Evolutionary conservation across 2,329 filamentous ascomycete genomes (phyloP), one percentile per base, ranked within the genome.

Genomic region (Chaetomium strumarium): DNA sequence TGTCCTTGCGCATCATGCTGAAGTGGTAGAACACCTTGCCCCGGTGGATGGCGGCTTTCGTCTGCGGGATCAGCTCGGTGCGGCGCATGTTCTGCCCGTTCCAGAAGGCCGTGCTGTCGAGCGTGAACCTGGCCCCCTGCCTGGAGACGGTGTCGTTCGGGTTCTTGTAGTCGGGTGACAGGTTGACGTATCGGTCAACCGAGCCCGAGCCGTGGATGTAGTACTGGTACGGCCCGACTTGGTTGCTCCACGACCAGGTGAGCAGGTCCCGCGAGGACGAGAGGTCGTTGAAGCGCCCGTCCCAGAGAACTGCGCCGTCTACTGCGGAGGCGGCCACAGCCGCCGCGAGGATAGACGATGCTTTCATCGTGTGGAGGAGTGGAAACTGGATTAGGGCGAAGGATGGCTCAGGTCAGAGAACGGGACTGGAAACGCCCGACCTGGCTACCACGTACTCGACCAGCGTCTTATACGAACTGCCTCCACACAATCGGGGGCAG

Each of bases 11-110:
- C 74, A 78, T 81, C 58, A 89, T 77, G 54, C 77, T 83, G 70
- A 88, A 88, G 67, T 89, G 85, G 68, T 88, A 89, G 70, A 76
- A 86, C 34, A 87, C 78, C 47, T 79, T 83, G 37, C 84, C 84
- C 14, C 68, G 63, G 60, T 81, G 83, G 67, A 88, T 85, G 52
- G 81, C 75, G 0, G 80, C 80, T 1, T 68, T 77, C 0, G 84
- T 87, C 69, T 87, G 83, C 13, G 85, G 85, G 59, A 90, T 89
- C 55, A 89, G 72, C 70, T 89, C 86, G 0, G 82, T 88, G 47
- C 85, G 78, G 65, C 84, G 81, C 85, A 88, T 88, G 44, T 68
- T 79, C 65, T 87, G 83, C 16, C 80, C 82, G 67, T 88, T 84
- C 85, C 85, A 89, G 66, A 80, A 86, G 1, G 85, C 76, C 0